These are phyloP conservation scores for Brassica balearica DNA, from an alignment of 441 rosid species.

Conservation along the genomic window DNA sequence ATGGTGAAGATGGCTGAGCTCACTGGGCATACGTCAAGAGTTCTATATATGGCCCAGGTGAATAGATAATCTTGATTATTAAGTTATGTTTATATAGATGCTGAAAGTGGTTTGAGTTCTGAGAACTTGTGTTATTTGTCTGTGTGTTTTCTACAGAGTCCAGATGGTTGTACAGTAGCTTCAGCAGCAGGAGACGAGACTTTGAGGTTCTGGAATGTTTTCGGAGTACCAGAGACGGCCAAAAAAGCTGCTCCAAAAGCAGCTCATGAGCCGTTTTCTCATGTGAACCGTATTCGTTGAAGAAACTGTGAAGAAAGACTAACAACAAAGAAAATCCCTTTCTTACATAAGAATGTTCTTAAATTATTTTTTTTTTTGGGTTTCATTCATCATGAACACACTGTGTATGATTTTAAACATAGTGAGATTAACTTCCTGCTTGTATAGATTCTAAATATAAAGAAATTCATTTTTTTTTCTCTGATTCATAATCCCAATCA, in stretches of 20 bases:
- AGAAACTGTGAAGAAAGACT: not conserved
- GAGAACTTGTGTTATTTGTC: not conserved
- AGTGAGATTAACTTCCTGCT: too few relatives aligned
- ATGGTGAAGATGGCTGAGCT: slow-evolving; percentile 46
- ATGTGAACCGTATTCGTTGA: slow-evolving; percentile 9
- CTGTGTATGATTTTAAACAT: too few relatives aligned
- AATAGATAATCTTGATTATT: not conserved
- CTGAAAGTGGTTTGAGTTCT: not conserved
- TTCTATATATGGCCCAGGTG: slow-evolving; percentile 19
- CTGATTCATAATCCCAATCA: too few relatives aligned
- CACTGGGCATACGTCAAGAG: slow-evolving; percentile 31
- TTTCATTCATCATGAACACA: too few relatives aligned
- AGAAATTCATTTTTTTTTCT: too few relatives aligned
- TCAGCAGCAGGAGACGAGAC: slow-evolving; percentile 22
- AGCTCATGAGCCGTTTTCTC: not conserved
- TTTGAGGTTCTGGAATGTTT: slow-evolving; percentile 6
- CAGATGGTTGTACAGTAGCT: slow-evolving; percentile 20
- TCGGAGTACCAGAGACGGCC: slow-evolving; percentile 11
- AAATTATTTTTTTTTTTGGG: too few relatives aligned
- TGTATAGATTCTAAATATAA: too few relatives aligned
- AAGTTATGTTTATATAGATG: not conserved
- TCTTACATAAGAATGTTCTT: too few relatives aligned
- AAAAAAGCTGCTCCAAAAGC: not conserved
- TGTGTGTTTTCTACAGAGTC: slow-evolving; percentile 10
- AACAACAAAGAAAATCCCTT: not conserved